phyloP scores from a whole-genome alignment of 805 yeast species.

The Wickerhamomyces ciferrii region DNA sequence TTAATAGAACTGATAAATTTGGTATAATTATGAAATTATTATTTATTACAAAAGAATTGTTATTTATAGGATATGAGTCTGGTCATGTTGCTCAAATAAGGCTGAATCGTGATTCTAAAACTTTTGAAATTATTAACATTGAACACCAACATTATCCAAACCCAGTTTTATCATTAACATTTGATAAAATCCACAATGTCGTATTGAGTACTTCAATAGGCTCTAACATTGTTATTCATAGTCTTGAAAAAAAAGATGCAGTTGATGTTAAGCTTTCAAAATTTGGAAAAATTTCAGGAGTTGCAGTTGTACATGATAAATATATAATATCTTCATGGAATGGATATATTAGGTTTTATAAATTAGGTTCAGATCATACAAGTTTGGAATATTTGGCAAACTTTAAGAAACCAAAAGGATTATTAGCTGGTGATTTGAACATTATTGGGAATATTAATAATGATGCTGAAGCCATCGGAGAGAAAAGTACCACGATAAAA shows the following conservation, averaged over 20 bases:
- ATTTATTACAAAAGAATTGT: conserved; percentile 26
- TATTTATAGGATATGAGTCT: conserved; percentile 66
- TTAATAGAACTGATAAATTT: conserved; percentile 27
- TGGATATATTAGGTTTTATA: conserved; percentile 36
- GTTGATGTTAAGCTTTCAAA: conserved; percentile 12
- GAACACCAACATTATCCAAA: conserved; percentile 40
- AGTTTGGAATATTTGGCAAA: conserved; percentile 11
- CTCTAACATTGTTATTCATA: conserved; percentile 28
- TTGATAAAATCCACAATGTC: conserved; percentile 18
- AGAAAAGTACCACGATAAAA: conserved; percentile 19
- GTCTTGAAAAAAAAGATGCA: not conserved
- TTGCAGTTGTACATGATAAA: conserved; percentile 17
- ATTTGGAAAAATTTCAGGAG: conserved; percentile 33
- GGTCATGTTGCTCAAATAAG: conserved; percentile 46
- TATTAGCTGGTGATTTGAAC: conserved; percentile 22
- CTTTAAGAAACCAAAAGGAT: conserved; percentile 20
- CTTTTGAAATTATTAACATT: conserved; percentile 9
- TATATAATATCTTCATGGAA: conserved; percentile 44
- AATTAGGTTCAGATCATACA: conserved; percentile 8
- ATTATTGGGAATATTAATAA: conserved; percentile 21
- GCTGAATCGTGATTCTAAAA: conserved; percentile 11
- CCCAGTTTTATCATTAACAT: conserved; percentile 44
- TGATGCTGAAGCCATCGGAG: conserved; percentile 16
- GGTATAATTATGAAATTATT: conserved; percentile 66
- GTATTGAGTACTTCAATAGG: conserved; percentile 44